phyloP scores from a whole-genome alignment of 257 asterid species.

The Linaria vulgaris region DNA sequence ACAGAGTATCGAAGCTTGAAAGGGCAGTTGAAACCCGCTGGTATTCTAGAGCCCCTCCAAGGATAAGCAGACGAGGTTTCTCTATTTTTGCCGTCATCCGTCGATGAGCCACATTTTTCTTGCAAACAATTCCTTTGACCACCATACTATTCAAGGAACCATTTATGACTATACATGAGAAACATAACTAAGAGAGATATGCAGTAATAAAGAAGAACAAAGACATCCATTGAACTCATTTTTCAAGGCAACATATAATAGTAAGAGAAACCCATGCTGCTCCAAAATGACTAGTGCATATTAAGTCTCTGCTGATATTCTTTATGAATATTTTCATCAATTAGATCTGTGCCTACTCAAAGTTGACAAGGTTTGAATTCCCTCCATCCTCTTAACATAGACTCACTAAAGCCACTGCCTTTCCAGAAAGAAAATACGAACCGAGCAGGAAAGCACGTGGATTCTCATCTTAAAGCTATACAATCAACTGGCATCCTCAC shows the following conservation, averaged over 20 bases:
- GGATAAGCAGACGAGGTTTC: slow-evolving; percentile 83
- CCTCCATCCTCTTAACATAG: slow-evolving; percentile 3
- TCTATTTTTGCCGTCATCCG: slow-evolving; percentile 88
- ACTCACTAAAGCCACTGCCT: neutral
- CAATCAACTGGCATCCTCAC: slow-evolving; percentile 8
- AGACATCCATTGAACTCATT: neutral
- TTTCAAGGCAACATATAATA: neutral
- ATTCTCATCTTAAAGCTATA: slow-evolving; percentile 5
- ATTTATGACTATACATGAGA: slow-evolving; percentile 21
- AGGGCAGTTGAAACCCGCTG: slow-evolving; percentile 90
- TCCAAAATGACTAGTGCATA: neutral
- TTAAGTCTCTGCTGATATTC: neutral
- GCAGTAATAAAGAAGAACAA: slow-evolving; percentile 6
- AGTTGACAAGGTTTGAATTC: neutral
- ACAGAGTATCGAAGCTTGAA: slow-evolving; percentile 89
- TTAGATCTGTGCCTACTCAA: neutral
- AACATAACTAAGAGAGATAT: slow-evolving; percentile 16
- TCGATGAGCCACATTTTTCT: slow-evolving; percentile 92
- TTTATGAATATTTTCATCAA: slow-evolving; percentile 5
- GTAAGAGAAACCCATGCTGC: neutral
- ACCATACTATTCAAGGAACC: slow-evolving; percentile 54
- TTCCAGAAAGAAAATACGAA: slow-evolving; percentile 6
- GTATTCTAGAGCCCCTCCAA: slow-evolving; percentile 96
- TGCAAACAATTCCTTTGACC: slow-evolving; percentile 91
- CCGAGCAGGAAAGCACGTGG: neutral